Evolutionary conservation across 2,329 filamentous ascomycete species (phyloP).

Genomic region (Trichophaea hybrida): DNA sequence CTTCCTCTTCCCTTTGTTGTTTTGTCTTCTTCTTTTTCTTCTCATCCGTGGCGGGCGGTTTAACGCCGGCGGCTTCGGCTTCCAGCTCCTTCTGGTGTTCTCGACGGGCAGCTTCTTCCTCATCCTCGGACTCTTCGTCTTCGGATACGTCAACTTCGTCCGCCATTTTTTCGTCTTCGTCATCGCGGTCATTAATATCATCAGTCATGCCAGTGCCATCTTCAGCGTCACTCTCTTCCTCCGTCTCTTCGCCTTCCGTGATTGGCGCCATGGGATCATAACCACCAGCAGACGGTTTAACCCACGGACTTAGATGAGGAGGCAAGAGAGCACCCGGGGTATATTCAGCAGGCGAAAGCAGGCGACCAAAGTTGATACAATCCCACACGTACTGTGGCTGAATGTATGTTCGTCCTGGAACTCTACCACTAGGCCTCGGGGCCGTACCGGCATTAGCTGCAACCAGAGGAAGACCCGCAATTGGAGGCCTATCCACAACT

Average conservation of each 20-base stretch:
- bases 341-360: constrained; percentile 76
- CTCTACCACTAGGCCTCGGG: constrained; percentile 40
- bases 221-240: constrained; percentile 45
- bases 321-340: constrained; percentile 79
- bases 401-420: constrained; percentile 83
- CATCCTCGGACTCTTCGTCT: constrained; percentile 35
- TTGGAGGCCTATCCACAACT: constrained; percentile 75
- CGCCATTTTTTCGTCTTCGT: constrained; percentile 31
- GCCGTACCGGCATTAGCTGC: constrained; percentile 35
- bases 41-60: constrained; percentile 38
- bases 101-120: constrained; percentile 41
- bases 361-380: constrained; percentile 77
- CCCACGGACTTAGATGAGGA: constrained; percentile 90
- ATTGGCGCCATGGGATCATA: constrained; percentile 83
- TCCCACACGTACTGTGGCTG: constrained; percentile 99
- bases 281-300: constrained; percentile 68
- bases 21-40: constrained; percentile 53
- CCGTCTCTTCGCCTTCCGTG: constrained; percentile 76
- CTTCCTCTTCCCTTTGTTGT: constrained; percentile 42
- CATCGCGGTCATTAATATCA: constrained; percentile 25
- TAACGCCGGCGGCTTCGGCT: constrained; percentile 66
- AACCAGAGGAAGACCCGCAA: constrained; percentile 39
- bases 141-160: constrained; percentile 37
- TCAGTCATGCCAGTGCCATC: constrained; percentile 33
- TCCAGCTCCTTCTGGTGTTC: constrained; percentile 82